Evolutionary conservation across 371 early-diverging fungal genomes (phyloP).

Genomic region (Mortierella polycephala): DNA sequence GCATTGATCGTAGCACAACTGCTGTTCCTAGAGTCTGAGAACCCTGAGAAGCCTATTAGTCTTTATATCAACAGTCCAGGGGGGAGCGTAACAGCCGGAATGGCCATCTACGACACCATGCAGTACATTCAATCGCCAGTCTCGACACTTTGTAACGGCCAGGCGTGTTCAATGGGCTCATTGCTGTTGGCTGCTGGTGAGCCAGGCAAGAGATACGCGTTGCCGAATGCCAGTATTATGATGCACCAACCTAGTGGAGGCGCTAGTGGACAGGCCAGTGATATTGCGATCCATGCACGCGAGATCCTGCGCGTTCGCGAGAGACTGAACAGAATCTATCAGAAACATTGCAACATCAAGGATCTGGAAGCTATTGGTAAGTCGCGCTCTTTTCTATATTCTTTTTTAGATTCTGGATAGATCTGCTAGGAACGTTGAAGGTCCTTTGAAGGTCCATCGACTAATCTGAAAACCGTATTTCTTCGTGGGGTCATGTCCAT

Average conservation of each 20-base stretch:
- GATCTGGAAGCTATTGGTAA: slow-evolving; percentile 85
- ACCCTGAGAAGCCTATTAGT: slow-evolving; percentile 91
- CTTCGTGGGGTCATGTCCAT: slow-evolving; percentile 21
- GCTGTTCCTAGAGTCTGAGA: slow-evolving; percentile 95
- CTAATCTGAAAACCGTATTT: too few relatives aligned
- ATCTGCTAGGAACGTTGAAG: too few relatives aligned
- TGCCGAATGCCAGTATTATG: slow-evolving; percentile 96
- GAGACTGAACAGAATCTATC: slow-evolving; percentile 88
- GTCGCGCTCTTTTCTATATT: background rate
- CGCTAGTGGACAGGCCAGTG: slow-evolving; percentile 96
- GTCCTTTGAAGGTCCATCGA: too few relatives aligned
- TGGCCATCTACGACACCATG: slow-evolving; percentile 94
- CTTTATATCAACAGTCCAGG: slow-evolving; percentile 98
- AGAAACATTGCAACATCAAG: slow-evolving; percentile 86
- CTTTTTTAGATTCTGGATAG: background rate
- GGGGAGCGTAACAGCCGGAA: slow-evolving; percentile 94
- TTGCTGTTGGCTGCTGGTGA: slow-evolving; percentile 90
- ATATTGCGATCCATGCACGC: slow-evolving; percentile 96
- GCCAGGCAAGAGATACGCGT: slow-evolving; percentile 86
- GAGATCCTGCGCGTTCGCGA: slow-evolving; percentile 94
- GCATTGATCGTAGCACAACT: slow-evolving; percentile 94
- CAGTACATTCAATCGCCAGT: slow-evolving; percentile 95
- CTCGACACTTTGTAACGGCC: slow-evolving; percentile 94
- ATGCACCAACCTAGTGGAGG: slow-evolving; percentile 98
- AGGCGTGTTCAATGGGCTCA: slow-evolving; percentile 98